Evolutionary conservation across 2,329 filamentous ascomycete genomes (phyloP), one percentile per base, ranked within the genome.

Genomic region (Nothophaeocryptopus gaeumannii): DNA sequence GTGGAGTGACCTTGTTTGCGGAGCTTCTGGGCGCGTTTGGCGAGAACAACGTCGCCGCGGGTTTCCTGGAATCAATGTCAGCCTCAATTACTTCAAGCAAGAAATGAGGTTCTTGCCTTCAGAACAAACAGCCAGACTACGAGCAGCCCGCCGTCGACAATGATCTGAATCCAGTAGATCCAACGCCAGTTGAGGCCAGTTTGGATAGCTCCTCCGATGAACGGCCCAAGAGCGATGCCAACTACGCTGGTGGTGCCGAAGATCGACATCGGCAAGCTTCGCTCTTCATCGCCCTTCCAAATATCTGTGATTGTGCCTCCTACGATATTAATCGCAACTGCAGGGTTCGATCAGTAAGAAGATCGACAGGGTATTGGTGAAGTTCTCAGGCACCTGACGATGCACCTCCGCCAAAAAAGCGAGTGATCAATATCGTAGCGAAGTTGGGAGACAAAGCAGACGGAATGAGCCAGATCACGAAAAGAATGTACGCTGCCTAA

Each of bases 361-460:
- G n/a, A n/a, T n/a, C n/a, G n/a, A n/a, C n/a, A n/a, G n/a, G n/a
- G n/a, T n/a, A n/a, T n/a, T n/a, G n/a, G n/a, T n/a, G n/a, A n/a
- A n/a, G n/a, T n/a, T 26, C 7, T 26, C 20, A 26, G 4, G 3
- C 7, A 26, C 20, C 20, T 7, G 20, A 26, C 20, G 56, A 61
- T 26, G 56, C 60, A 12, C 66, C 66, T 29, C 64, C 67, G 48
- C 59, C 61, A 32, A 70, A 62, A 40, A 70, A 65, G 8, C 67
- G 56, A 47, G 64, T 67, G 20, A 69, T 64, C 34, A 69, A 45
- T 8, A 89, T 63, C 0, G 83, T 84, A 60, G 86, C 82, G 2
- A 87, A 72, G 58, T 86, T 81, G 62, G 85, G 83, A 1, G 81
- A 76, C 42, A 67, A 63, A 20, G 65, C 65, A 5, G 62, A 63